Evolutionary conservation across 2,329 filamentous ascomycete genomes (phyloP), one percentile per base, ranked within the genome.

Genomic region (Emydomyces testavorans): DNA sequence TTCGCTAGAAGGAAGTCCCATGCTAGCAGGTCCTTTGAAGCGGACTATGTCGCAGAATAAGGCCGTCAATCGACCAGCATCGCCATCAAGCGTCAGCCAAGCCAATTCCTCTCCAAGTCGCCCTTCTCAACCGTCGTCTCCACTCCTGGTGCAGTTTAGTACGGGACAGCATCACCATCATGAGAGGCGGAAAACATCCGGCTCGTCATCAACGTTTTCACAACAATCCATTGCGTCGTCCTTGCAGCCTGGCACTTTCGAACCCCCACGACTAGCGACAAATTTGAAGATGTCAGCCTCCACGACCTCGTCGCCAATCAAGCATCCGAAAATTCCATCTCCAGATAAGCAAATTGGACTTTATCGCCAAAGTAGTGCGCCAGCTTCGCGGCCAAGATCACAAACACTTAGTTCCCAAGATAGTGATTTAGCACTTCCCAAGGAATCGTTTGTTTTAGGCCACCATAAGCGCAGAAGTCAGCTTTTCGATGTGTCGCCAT

Each of bases 361-460:
- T 2, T 79, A 79, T 34, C 74, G 79, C 38, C 80, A 83, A 52
- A 79, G 78, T 55, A 75, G 74, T 54, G 71, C 79, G 15, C 74
- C 80, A n/a, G 74, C 40, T 35, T 51, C 78, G 28, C 79, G 89
- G 41, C 83, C 87, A 43, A 77, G 92, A 48, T 96, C 92, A 23
- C 78, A 94, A 57, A 98, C 92, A 0, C 83, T 96, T 31, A 90
- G 90, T 6, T 96, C 92, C 10, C 86, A 94, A 64, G 92, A 96
- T 58, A 86, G 85, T 23, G 93, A 92, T 54, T 77, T 82, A 5
- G 75, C 86, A 13, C 70, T 78, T 6, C 73, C 82, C 1, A 77
- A 84, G 44, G 65, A 74, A 49, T 68, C 72, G 10, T 78, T 83
- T 36, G 72, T 77, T 6, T 78, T 81, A 43, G 70, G 68, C 24